Percentiles rank a stretch among this genome's conserved stretches.
Evolutionary conservation across 805 yeast genomes (phyloP).

Genomic region (Maudiozyma saulgeensis): DNA sequence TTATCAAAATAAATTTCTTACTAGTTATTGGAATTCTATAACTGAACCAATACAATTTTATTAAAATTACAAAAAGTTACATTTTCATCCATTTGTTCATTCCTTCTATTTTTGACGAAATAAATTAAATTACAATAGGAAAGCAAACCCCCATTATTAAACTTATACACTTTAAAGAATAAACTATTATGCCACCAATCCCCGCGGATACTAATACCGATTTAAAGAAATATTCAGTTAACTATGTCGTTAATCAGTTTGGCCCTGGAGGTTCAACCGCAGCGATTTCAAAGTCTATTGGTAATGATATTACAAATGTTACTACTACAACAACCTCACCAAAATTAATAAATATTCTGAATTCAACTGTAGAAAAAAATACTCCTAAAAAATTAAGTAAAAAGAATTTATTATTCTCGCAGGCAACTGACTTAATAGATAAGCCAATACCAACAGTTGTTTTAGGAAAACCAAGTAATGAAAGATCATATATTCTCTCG

Average conservation of each 20-base stretch:
- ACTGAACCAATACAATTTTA: no score
- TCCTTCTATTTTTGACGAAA: no score
- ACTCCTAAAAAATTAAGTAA: background rate
- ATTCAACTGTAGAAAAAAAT: background rate
- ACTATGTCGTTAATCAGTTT: background rate
- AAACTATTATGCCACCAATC: background rate
- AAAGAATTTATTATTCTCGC: background rate
- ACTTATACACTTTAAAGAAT: background rate
- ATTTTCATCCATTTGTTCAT: no score
- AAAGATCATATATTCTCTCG: background rate
- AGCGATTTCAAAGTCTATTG: no score
- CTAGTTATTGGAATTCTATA: no score
- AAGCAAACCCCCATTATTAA: background rate
- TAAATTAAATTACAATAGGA: background rate
- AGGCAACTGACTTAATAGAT: background rate
- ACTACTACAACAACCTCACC: background rate
- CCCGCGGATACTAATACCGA: background rate
- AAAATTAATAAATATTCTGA: background rate
- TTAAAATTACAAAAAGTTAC: no score
- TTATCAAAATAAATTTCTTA: no score
- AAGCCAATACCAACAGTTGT: background rate
- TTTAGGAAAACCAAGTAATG: background rate
- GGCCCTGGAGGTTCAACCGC: background rate
- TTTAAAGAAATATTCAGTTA: slow-evolving; percentile 1
- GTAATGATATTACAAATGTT: background rate